These are phyloP conservation scores for Acanthamoeba healyi DNA, from an alignment of 208 protist species.

Conservation along the genomic window DNA sequence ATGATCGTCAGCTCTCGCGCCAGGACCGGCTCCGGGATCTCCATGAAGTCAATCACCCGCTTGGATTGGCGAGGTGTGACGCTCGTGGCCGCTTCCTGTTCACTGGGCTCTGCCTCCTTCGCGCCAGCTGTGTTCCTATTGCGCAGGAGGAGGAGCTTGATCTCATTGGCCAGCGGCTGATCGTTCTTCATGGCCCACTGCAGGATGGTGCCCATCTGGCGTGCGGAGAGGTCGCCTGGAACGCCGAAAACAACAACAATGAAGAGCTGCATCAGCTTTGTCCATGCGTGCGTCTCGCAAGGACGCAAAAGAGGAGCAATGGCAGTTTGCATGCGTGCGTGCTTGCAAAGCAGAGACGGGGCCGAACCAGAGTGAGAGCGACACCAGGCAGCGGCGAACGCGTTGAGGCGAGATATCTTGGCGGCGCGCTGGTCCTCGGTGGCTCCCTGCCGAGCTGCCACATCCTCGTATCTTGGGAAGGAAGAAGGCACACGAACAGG, in stretches of 20 bases:
- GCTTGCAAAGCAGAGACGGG: neutral
- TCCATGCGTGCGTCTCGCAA: neutral
- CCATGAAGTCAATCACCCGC: conserved; percentile 36
- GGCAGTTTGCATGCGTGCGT: neutral
- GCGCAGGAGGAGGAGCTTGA: conserved; percentile 29
- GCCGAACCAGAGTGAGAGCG: neutral
- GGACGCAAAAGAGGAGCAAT: neutral
- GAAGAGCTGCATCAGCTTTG: neutral
- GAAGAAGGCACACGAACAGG: too few species aligned
- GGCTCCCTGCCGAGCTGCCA: too few species aligned
- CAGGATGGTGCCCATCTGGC: neutral
- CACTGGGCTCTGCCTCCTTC: neutral
- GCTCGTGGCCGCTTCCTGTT: neutral
- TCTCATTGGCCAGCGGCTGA: neutral
- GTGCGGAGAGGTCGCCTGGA: neutral
- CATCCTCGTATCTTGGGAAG: too few species aligned
- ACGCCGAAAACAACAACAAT: too few species aligned
- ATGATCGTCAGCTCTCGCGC: conserved; percentile 17
- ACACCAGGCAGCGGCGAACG: neutral
- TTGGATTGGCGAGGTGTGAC: neutral
- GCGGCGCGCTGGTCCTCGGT: too few species aligned
- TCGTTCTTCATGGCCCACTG: neutral
- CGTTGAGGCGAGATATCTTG: neutral
- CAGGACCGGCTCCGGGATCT: neutral
- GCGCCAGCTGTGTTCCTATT: neutral